Percentiles rank a stretch among this genome's conserved stretches.
Evolutionary conservation across 192 early-diverging fungal genomes (phyloP).

Genomic region (Obelidium mucronatum): DNA sequence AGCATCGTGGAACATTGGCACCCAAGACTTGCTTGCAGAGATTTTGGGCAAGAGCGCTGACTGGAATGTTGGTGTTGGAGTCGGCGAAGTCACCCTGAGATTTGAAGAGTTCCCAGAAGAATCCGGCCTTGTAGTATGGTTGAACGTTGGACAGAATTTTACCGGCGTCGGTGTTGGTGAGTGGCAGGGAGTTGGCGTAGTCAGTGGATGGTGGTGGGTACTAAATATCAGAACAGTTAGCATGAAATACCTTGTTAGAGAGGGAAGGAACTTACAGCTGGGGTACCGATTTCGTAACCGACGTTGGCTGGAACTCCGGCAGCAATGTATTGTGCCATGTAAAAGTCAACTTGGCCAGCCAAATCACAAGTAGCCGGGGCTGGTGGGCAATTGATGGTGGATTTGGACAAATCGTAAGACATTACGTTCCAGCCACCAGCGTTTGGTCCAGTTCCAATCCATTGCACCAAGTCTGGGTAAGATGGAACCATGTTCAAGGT

Average conservation of each 20-base stretch:
- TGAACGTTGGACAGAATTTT: slow-evolving; percentile 10
- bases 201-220: slow-evolving; percentile 3
- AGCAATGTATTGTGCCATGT: slow-evolving; percentile 11
- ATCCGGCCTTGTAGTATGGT: slow-evolving; percentile 28
- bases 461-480: slow-evolving; percentile 17
- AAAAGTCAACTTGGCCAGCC: slow-evolving; percentile 26
- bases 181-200: not conserved
- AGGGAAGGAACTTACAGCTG: slow-evolving; percentile 19
- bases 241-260: too few relatives aligned
- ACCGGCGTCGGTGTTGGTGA: slow-evolving; percentile 3
- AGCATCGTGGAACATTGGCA: slow-evolving; percentile 26
- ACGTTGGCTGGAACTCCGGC: slow-evolving; percentile 15
- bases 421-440: slow-evolving; percentile 31
- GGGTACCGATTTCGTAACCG: slow-evolving; percentile 32
- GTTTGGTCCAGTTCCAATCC: slow-evolving; percentile 12
- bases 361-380: slow-evolving; percentile 12
- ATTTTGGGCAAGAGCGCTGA: slow-evolving; percentile 6
- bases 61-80: slow-evolving; percentile 3
- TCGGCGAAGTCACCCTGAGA: slow-evolving; percentile 1
- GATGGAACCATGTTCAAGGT: slow-evolving; percentile 21
- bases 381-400: slow-evolving; percentile 18
- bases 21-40: slow-evolving; percentile 16
- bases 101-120: slow-evolving; percentile 24
- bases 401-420: slow-evolving; percentile 24
- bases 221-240: not conserved